Base-by-base conservation (phyloP, 1,284 basidiomycete genomes). In the Exobasidium cylindrosporum region DNA sequence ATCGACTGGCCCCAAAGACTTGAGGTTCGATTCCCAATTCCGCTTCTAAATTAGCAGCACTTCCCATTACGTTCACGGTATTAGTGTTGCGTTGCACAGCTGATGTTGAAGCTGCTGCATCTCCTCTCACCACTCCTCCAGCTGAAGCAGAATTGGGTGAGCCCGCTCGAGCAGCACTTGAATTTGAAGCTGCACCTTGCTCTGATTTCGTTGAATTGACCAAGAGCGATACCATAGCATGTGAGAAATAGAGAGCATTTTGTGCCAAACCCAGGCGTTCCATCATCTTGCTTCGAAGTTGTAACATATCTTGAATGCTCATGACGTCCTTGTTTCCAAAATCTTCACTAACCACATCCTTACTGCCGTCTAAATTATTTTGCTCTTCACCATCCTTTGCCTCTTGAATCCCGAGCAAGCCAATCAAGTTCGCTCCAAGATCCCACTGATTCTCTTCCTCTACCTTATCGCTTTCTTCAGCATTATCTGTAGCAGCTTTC, bases 221-320 rank as follows among this genome's bases (percentile, higher is more conserved):
- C 32, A 55, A 28, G 5, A 55, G 31, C 17, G 53, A 55, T 4
- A 55, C 53, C n/a, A 55, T 14, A 14, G 32, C 53, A 44, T 55
- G 53, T 3, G 53, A 55, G 31, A 40, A 55, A 26, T 55, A 55
- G 13, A 55, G 30, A 4, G 53, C n/a, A 24, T 44, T 44, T 4
- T 44, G 53, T 44, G 53, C 72, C 10, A 65, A 47, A 10, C 73
- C 72, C 17, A 76, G 61, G 6, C 63, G 69, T 13, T 54, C 63
- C 6, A 76, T 50, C 32, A 76, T 65, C 5, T 61, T 45, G 32
- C 62, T 63, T 6, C 74, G 61, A 10, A 76, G 30, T 52, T 62
- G 56, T 7, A 70, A 56, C 31, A 76, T 60, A 28, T 76, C 72
- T 7, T n/a, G 23, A 13, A 76, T 74, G 17, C 65, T 71, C 1